Percentiles rank a stretch among this genome's conserved stretches.
These are phyloP conservation scores for Penicillium sp. DNA, from an alignment of 2,329 filamentous ascomycete species.

Conservation along the genomic window DNA sequence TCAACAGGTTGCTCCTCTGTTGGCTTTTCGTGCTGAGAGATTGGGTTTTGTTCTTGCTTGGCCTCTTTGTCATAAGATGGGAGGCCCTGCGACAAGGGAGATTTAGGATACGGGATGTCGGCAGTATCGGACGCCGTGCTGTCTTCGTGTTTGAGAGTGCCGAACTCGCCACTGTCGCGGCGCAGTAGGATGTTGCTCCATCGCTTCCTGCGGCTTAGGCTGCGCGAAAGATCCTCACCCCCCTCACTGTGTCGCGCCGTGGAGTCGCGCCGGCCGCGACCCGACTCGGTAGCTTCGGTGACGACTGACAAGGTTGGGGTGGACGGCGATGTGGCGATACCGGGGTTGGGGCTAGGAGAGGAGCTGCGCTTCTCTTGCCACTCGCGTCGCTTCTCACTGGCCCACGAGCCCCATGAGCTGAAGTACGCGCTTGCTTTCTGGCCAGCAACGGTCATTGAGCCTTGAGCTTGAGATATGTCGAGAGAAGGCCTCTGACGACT, in stretches of 20 bases:
- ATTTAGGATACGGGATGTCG: slow-evolving; percentile 29
- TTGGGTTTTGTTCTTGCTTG: slow-evolving; percentile 1
- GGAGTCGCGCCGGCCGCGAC: slow-evolving; percentile 32
- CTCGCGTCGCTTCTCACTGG: slow-evolving; percentile 48
- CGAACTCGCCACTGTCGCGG: slow-evolving; percentile 35
- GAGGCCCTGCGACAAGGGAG: slow-evolving; percentile 33
- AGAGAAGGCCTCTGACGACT: slow-evolving; percentile 37
- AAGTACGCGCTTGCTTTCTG: slow-evolving; percentile 61
- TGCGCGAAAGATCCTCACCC: slow-evolving; percentile 28
- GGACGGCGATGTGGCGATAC: slow-evolving; percentile 21
- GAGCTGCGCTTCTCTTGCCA: slow-evolving; percentile 43
- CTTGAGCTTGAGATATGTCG: slow-evolving; percentile 55
- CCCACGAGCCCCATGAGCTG: slow-evolving; percentile 63
- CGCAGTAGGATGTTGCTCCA: slow-evolving; percentile 39
- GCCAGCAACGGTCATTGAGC: slow-evolving; percentile 53
- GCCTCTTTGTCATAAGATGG: slow-evolving; percentile 20
- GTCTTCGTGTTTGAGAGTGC: slow-evolving; percentile 22
- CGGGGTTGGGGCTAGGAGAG: slow-evolving; percentile 16
- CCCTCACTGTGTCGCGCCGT: slow-evolving; percentile 32
- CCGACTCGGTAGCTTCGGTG: slow-evolving; percentile 26
- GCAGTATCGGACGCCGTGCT: slow-evolving; percentile 16
- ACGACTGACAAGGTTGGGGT: slow-evolving; percentile 22
- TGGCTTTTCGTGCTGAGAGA: slow-evolving; percentile 5
- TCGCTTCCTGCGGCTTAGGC: slow-evolving; percentile 35
- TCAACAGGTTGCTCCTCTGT: slow-evolving; percentile 5